Conservation (phyloP, 139 green algal species). For the Nannochloris sp. region DNA sequence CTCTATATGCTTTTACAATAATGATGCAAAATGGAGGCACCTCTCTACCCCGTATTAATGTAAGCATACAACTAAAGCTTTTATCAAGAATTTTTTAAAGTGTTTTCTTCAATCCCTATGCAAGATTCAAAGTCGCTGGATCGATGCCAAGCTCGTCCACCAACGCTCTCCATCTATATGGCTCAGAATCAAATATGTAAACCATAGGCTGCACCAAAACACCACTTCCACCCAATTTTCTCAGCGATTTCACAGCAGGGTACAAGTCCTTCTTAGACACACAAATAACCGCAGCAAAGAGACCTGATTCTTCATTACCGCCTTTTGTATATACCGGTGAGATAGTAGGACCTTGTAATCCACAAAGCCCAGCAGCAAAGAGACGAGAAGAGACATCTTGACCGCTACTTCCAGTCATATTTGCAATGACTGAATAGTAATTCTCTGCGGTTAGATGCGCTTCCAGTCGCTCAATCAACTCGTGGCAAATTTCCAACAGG, state of each 20-base stretch:
- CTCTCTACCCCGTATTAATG: neutral
- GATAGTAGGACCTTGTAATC: slow-evolving; percentile 86
- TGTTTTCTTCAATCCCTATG: neutral
- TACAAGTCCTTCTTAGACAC: slow-evolving; percentile 88
- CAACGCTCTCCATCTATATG: slow-evolving; percentile 70
- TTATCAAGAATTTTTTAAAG: neutral
- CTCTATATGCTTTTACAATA: neutral
- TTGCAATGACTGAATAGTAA: slow-evolving; percentile 86
- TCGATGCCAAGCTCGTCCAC: slow-evolving; percentile 54
- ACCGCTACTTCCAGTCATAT: slow-evolving; percentile 72
- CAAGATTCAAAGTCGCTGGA: neutral
- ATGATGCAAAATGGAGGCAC: neutral
- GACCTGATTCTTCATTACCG: slow-evolving; percentile 26
- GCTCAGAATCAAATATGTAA: slow-evolving; percentile 99
- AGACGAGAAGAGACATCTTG: slow-evolving; percentile 73
- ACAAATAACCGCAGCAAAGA: slow-evolving; percentile 69
- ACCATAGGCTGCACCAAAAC: slow-evolving; percentile 95
- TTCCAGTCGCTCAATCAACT: slow-evolving; percentile 95
- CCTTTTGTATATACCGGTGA: slow-evolving; percentile 53
- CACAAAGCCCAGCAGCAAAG: slow-evolving; percentile 46
- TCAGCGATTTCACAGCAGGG: slow-evolving; percentile 71
- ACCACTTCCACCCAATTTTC: slow-evolving; percentile 82
- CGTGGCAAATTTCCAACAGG: slow-evolving; percentile 63
- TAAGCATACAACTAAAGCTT: neutral
- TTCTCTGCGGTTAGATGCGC: slow-evolving; percentile 83